Conservation (phyloP, 352 stramenopile species). For the Paralagenidium karlingii region DNA sequence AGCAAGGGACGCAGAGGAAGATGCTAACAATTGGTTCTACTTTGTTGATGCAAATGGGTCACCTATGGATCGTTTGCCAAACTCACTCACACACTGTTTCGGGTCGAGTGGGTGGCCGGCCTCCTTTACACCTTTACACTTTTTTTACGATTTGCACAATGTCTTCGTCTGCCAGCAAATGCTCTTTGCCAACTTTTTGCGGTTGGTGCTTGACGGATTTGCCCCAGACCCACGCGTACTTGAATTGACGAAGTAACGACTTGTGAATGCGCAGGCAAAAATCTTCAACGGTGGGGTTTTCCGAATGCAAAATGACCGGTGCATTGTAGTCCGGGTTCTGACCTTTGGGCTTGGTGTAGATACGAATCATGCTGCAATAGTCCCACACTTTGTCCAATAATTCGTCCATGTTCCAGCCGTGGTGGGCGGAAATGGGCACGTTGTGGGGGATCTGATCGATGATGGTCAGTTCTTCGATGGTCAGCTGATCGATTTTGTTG, state of each 20-base stretch:
- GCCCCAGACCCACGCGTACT: slow-evolving; percentile 97
- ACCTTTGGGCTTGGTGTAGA: slow-evolving; percentile 98
- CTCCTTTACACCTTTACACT: no score
- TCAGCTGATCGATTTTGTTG: slow-evolving; percentile 99
- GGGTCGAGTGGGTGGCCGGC: no score
- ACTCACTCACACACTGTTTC: no score
- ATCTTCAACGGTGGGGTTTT: slow-evolving; percentile 92
- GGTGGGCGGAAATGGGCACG: slow-evolving; percentile 93
- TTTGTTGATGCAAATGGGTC: no score
- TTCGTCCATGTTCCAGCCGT: slow-evolving; percentile 98
- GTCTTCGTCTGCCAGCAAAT: slow-evolving; percentile 96
- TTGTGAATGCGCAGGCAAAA: slow-evolving; percentile 94
- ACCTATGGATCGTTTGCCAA: no score
- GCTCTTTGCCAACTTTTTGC: slow-evolving; percentile 97
- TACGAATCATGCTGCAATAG: slow-evolving; percentile 95
- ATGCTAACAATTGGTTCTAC: no score
- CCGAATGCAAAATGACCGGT: slow-evolving; percentile 95
- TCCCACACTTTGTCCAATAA: slow-evolving; percentile 97
- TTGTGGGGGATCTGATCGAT: slow-evolving; percentile 98
- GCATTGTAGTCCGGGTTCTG: slow-evolving; percentile 93
- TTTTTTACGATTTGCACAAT: slow-evolving; percentile 99
- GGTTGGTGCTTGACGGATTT: slow-evolving; percentile 96
- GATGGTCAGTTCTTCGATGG: slow-evolving; percentile 98
- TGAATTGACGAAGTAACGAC: slow-evolving; percentile 80
- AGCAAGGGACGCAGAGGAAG: no score